These are phyloP conservation scores for Trypanosoma conorhini DNA, from an alignment of 208 protist species.

Conservation along the genomic window DNA sequence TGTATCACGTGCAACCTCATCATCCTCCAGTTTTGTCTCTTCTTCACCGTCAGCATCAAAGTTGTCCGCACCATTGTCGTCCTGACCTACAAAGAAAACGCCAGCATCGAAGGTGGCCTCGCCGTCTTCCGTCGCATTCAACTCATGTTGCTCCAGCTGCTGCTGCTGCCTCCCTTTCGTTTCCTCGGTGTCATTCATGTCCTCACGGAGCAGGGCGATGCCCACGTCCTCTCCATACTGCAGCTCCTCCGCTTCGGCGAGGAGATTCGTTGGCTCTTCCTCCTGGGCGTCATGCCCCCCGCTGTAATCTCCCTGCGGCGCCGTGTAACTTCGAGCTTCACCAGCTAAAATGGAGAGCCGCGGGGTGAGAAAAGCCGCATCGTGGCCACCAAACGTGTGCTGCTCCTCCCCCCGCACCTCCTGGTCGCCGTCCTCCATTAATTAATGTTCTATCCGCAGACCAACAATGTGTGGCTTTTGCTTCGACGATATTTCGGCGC, in stretches of 20 bases:
- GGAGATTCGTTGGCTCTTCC: background rate
- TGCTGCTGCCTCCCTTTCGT: slow-evolving; percentile 1
- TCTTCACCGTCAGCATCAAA: background rate
- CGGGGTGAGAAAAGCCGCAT: slow-evolving; percentile 49
- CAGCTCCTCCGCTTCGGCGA: slow-evolving; percentile 6
- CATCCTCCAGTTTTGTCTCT: too few species aligned
- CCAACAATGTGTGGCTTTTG: too few species aligned
- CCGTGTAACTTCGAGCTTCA: background rate
- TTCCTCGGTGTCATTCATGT: background rate
- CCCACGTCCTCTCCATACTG: background rate
- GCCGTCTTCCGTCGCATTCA: background rate
- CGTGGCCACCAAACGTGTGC: slow-evolving; percentile 22
- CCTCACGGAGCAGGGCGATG: background rate
- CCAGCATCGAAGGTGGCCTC: background rate
- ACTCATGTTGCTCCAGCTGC: background rate
- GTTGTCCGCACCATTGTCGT: slow-evolving; percentile 22
- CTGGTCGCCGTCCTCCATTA: background rate
- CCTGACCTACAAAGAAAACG: background rate
- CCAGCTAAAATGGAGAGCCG: slow-evolving; percentile 42
- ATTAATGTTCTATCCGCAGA: background rate
- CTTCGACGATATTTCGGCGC: too few species aligned
- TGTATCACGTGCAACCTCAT: background rate
- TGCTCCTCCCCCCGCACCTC: background rate
- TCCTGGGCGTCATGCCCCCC: background rate
- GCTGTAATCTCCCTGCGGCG: background rate